Percentiles rank a stretch among this genome's conserved stretches.
These are phyloP conservation scores for Blechomonas ayalai DNA, from an alignment of 208 protist species.

Conservation along the genomic window DNA sequence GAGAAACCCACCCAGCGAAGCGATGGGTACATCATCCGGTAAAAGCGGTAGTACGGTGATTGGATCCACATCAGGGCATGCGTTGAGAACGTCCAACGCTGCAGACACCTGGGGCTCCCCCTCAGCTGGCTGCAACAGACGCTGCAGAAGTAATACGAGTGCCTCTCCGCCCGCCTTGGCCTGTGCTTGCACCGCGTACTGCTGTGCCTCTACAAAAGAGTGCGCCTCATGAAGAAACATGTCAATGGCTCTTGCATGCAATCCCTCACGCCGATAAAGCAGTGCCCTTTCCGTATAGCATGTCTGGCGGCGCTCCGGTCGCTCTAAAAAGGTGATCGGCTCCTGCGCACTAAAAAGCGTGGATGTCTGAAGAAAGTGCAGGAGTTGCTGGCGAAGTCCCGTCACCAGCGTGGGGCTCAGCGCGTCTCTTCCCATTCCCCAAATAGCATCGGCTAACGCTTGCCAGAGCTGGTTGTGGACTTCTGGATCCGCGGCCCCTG, in stretches of 20 bases:
- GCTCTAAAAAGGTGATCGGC: conserved; percentile 30
- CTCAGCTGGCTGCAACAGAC: conserved; percentile 16
- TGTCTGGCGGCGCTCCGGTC: conserved; percentile 10
- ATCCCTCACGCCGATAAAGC: conserved; percentile 42
- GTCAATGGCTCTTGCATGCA: conserved; percentile 38
- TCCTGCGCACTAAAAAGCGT: conserved; percentile 16
- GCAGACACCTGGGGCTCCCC: conserved; percentile 1
- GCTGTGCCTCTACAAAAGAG: conserved; percentile 25
- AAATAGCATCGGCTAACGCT: too few relatives aligned
- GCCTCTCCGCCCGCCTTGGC: conserved; percentile 25
- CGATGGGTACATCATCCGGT: conserved; percentile 38
- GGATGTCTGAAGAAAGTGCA: conserved; percentile 37
- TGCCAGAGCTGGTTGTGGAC: too few relatives aligned
- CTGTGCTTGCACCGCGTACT: conserved; percentile 38
- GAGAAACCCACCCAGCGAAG: conserved; percentile 34
- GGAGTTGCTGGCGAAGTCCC: conserved; percentile 13
- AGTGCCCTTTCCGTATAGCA: conserved; percentile 41
- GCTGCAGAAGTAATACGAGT: conserved; percentile 25
- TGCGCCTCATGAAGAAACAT: conserved; percentile 55
- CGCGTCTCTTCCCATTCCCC: background rate
- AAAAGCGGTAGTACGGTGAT: conserved; percentile 48
- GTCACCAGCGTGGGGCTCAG: background rate
- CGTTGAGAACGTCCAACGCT: too few relatives aligned
- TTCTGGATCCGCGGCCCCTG: too few relatives aligned
- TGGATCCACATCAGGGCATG: conserved; percentile 26